Base-by-base conservation (phyloP, 805 yeast genomes). In the Teunomyces stri region DNA sequence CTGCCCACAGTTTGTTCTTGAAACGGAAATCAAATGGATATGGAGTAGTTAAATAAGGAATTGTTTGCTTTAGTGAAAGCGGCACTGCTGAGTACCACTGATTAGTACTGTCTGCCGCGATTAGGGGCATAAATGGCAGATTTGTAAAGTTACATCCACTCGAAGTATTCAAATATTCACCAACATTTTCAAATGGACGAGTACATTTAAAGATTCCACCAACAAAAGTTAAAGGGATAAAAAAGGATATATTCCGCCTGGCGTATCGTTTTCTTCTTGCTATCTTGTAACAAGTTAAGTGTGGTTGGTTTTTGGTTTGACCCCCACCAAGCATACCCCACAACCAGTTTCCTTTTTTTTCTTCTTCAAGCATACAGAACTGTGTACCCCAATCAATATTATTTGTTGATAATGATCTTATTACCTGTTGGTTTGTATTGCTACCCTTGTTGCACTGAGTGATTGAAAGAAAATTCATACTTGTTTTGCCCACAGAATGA, bases 141-240 rank as follows among this genome's bases (percentile, higher is more conserved):
- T 79, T 59, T 6, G 63, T 47, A 1, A 57, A 37, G 35, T 65
- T 67, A 54, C 84, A 80, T 9, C 47, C 41, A 31, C 72, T 54
- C 1, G 61, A 56, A 31, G 63, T 55, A 1, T 51, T 46, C 20
- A 55, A 48, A 31, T 37, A 33, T 11, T 59, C 40, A 10, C 55
- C 53, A 58, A 51, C 35, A 49, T 25, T 45, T 51, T 47, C 62
- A 15, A 56, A 48, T 2, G 72, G 55, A 1, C 76, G 48, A 10
- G 72, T 64, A 55, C 87, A 81, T 46, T 73, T 72, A 60, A 75
- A 86, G 2, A 85, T 53, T 0, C 82, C 89, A 5, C 91, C 92
- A 2, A 86, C 78, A 65, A 79, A 78, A 0, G 81, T 74, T 15
- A 73, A 67, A 0, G 89, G 88, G 12, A 79, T 65, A 55, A 72